phyloP scores from a whole-genome alignment of 192 early-diverging fungal species.

The Dimargaris cristalligena region DNA sequence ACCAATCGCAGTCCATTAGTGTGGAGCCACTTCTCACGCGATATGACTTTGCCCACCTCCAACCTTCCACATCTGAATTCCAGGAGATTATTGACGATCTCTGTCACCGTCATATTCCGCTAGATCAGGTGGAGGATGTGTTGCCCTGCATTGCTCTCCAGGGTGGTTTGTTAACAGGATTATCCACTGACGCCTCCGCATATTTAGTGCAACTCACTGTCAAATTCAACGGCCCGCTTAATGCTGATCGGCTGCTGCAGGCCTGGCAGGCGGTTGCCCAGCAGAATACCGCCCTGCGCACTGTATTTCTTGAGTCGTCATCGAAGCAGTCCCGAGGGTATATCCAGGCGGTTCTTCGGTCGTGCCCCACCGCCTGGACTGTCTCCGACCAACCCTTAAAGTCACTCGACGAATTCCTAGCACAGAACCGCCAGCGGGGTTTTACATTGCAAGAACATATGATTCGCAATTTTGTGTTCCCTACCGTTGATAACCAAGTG shows the following conservation, averaged over 20 bases:
- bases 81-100: not conserved
- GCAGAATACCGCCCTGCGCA: not conserved
- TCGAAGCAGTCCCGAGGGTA: not conserved
- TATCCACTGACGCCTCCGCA: not conserved
- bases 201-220: not conserved
- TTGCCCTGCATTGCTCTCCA: not conserved
- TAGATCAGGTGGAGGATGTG: not conserved
- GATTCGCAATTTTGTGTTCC: not conserved
- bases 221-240: not conserved
- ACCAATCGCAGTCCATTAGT: too few species aligned
- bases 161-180: not conserved
- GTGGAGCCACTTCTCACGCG: not conserved
- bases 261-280: not conserved
- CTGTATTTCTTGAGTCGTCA: constrained; percentile 4
- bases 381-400: not conserved
- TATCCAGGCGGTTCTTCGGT: not conserved
- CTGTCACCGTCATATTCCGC: not conserved
- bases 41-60: not conserved
- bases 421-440: too few species aligned
- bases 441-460: not conserved
- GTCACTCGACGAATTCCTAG: too few species aligned
- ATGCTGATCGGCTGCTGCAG: not conserved
- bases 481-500: not conserved
- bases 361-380: not conserved
- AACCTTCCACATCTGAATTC: not conserved